These are phyloP conservation scores for Nannochloropsis salina DNA, from an alignment of 108 stramenopile genomes.

Conservation along the genomic window DNA sequence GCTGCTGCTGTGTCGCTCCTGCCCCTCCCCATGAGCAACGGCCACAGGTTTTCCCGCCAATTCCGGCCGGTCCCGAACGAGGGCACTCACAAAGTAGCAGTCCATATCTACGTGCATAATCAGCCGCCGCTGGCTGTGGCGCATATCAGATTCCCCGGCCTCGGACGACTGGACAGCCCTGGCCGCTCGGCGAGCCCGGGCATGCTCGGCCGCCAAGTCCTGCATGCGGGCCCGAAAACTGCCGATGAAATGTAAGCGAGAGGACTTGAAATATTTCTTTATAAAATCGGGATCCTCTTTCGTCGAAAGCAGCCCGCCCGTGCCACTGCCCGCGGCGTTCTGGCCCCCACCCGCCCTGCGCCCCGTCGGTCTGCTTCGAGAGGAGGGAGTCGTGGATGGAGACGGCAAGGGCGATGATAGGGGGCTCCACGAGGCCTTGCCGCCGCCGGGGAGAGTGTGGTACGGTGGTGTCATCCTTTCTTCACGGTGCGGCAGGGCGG, in stretches of 20 bases:
- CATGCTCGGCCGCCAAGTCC: background rate
- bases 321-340: background rate
- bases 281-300: conserved; percentile 53
- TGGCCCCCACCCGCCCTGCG: background rate
- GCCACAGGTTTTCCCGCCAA: conserved; percentile 72
- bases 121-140: conserved; percentile 40
- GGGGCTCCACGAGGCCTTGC: background rate
- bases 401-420: background rate
- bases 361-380: background rate
- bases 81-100: conserved; percentile 85
- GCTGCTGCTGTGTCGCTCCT: conserved; percentile 29
- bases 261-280: conserved; percentile 44
- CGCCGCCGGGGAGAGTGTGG: background rate
- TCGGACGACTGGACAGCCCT: background rate
- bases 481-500: background rate
- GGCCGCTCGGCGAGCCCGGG: background rate
- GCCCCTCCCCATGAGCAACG: conserved; percentile 65
- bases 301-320: conserved; percentile 42
- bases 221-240: conserved; percentile 1
- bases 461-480: background rate
- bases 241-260: background rate
- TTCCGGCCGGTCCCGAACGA: conserved; percentile 70
- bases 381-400: background rate
- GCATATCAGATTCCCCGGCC: background rate
- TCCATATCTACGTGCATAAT: conserved; percentile 93